Evolutionary conservation across 257 asterid genomes (phyloP).

Genomic region (Ilex aquifolium): DNA sequence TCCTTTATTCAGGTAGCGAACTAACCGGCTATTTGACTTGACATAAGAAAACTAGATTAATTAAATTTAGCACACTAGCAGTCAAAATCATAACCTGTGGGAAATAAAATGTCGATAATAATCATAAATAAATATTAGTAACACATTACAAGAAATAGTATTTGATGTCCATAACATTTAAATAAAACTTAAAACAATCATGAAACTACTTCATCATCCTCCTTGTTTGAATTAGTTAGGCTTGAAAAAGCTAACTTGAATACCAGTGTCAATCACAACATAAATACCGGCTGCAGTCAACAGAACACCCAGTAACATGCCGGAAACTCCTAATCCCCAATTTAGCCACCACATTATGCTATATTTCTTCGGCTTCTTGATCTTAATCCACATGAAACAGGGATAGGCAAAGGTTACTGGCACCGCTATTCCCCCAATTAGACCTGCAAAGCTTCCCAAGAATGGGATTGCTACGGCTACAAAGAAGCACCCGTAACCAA

Average conservation of each 20-base stretch:
- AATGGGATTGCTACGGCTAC: constrained; percentile 76
- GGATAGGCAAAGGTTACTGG: constrained; percentile 88
- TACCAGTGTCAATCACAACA: constrained; percentile 66
- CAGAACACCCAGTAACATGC: constrained; percentile 53
- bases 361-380: constrained; percentile 48
- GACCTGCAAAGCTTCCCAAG: constrained; percentile 66
- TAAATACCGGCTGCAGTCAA: constrained; percentile 64
- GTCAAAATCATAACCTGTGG: no score
- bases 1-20: no score
- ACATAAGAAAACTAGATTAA: no score
- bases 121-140: no score
- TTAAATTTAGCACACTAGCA: no score
- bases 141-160: no score
- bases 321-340: constrained; percentile 61
- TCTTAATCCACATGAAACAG: constrained; percentile 73
- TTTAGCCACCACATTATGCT: constrained; percentile 62
- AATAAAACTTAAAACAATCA: no score
- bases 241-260: constrained; percentile 62
- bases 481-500: constrained; percentile 71
- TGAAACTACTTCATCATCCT: background rate
- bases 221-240: constrained; percentile 20
- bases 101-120: no score
- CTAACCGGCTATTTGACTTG: no score
- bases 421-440: constrained; percentile 76
- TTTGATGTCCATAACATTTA: no score